Evolutionary conservation across 2,329 filamentous ascomycete species (phyloP), one percentile per base, ranked within the genome.

Genomic region (Alternaria tenuissima): DNA sequence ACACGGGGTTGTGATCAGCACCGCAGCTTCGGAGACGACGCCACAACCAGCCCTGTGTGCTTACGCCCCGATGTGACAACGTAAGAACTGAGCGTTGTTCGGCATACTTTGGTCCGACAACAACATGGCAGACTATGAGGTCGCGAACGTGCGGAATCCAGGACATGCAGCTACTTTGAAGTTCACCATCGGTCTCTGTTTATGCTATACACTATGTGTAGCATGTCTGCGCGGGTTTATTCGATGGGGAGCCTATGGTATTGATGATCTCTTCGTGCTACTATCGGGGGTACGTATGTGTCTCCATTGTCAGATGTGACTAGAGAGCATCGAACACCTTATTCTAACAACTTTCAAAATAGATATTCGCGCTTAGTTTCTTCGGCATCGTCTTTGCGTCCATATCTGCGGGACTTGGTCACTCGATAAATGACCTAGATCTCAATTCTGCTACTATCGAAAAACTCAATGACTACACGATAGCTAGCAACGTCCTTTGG

Each of bases 121-220:
- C 20, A 34, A 8, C 28, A 48, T 48, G 28, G 28, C 44, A 2
- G 28, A 48, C 20, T 28, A 34, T 28, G 28, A 38, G 14, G 34
- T 39, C n/a, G 43, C 43, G 11, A 1, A 51, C 18, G 28, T 12
- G 26, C 34, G 49, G 11, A 38, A 24, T 2, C 46, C 53, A 14
- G 63, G 60, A 20, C 54, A 61, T 42, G 57, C 47, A 16, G 55
- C 57, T 47, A 49, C 52, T 5, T 52, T 65, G 6, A 53, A 61
- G 26, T 52, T 65, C 6, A 24, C 57, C 1, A 22, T 65, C n/a
- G 38, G 60, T 6, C 46, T 63, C 4, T 65, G 63, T 47, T 16
- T 61, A 20, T 65, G 63, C 38, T 65, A 63, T 24, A 65, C 60
- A 11, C 41, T 63, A 41, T 63, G 63, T 53, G 51, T 63, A 28